Base-by-base conservation (phyloP, 2,329 filamentous ascomycete genomes). In the Fusarium sp. region DNA sequence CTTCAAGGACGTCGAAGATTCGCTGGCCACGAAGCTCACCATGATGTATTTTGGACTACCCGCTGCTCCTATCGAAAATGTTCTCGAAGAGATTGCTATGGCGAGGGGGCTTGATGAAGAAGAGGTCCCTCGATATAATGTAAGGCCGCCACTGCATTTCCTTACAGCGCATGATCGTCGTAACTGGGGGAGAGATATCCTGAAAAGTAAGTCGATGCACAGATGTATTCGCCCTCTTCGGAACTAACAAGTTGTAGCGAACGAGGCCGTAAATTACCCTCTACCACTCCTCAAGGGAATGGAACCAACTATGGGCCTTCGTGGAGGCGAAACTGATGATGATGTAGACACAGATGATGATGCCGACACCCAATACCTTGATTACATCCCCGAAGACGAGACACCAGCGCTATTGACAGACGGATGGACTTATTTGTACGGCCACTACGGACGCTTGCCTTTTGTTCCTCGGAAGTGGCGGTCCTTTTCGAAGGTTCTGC, bases 31-130 rank as follows among this genome's bases (percentile, higher is more conserved):
- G n/a, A 84, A 83, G 69, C 59, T 86, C 58, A 75, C 83, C 0
- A 78, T 84, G 75, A 74, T 83, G 44, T 84, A 81, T 70, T 85
- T 84, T 61, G 83, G 83, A 1, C 69, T 84, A 8, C 81, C 82
- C 0, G 75, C 84, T 4, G 80, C 80, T 50, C 82, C 83, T 12
- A 61, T 78, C 10, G 41, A 66, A 2, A 61, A 66, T 6, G 37
- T 45, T 6, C n/a, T 74, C 30, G 75, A 76, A 40, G 70, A 75
- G 4, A 71, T 78, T 26, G 61, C 72, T 12, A 57, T 57, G 37
- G 57, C 18, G 54, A 72, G 62, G 8, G 51, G 65, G 4, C 58
- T 61, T 20, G 66, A 71, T 16, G 63, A 59, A 23, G 49, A 38
- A 45, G 63, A 62, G 37, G 46, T 36, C 13, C 55, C 59, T 4